Conservation (phyloP, 495 filamentous ascomycete species). For the Cercophora samala region DNA sequence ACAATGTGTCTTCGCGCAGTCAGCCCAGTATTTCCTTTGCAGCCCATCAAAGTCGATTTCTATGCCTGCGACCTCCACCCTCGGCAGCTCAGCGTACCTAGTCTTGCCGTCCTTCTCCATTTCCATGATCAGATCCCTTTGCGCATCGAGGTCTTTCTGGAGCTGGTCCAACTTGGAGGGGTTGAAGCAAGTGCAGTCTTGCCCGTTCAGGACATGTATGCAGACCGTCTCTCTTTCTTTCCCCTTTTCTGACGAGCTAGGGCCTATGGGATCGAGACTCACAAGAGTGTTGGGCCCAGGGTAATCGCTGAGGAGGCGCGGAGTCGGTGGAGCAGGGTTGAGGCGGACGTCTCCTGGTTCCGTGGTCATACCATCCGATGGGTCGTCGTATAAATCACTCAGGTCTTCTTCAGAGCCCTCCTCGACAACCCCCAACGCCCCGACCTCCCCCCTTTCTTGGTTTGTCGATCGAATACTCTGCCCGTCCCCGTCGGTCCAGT, state of each 20-base stretch:
- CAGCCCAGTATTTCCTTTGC: background rate
- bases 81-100: background rate
- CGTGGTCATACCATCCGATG: background rate
- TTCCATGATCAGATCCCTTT: background rate
- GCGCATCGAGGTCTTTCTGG: background rate
- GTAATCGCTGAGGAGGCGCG: background rate
- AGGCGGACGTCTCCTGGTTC: background rate
- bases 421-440: background rate
- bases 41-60: background rate
- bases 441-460: background rate
- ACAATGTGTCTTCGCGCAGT: background rate
- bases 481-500: background rate
- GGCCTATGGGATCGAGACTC: background rate
- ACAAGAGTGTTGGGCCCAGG: background rate
- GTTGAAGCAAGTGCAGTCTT: background rate
- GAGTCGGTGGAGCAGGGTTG: background rate
- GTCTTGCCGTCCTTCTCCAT: background rate
- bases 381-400: background rate
- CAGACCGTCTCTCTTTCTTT: background rate
- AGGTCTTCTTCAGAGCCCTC: background rate
- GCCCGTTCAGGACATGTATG: background rate
- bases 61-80: background rate
- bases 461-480: background rate
- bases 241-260: background rate
- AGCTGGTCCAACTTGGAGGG: background rate